A percentile compares a stretch with the other conserved stretches of the same genome.
These are phyloP conservation scores for Mycena polygramma DNA, from an alignment of 768 basidiomycete genomes.

Conservation along the genomic window DNA sequence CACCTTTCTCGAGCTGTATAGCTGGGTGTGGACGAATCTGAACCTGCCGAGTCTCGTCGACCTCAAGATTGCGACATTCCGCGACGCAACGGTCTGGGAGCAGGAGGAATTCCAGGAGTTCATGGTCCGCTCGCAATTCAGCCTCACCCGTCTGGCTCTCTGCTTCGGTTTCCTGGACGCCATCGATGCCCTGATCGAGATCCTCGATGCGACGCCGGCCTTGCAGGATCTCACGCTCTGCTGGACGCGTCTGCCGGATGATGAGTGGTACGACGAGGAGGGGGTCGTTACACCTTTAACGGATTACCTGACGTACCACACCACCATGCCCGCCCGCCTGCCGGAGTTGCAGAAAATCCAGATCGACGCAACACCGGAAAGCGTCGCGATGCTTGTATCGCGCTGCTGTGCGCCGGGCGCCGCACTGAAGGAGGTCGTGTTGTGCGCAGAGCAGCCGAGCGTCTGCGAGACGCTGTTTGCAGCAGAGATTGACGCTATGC, in stretches of 20 bases:
- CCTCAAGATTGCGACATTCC: slow-evolving; percentile 15
- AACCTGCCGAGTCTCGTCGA: slow-evolving; percentile 4
- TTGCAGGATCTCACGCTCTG: slow-evolving; percentile 4
- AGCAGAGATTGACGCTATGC: not conserved
- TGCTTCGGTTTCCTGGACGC: slow-evolving; percentile 4
- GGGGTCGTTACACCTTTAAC: not conserved
- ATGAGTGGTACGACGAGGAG: not conserved
- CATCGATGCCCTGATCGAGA: not conserved
- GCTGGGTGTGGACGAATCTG: slow-evolving; percentile 13
- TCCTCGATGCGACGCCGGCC: slow-evolving; percentile 1
- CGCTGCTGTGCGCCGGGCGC: not conserved
- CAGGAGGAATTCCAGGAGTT: slow-evolving; percentile 8
- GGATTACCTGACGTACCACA: not conserved
- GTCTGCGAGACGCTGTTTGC: slow-evolving; percentile 9
- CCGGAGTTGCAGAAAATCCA: not conserved
- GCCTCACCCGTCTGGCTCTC: not conserved
- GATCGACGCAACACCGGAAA: slow-evolving; percentile 4
- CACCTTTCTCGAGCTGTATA: slow-evolving; percentile 10
- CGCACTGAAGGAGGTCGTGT: not conserved
- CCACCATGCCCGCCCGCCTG: not conserved
- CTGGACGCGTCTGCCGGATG: slow-evolving; percentile 4
- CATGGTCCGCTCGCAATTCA: slow-evolving; percentile 6
- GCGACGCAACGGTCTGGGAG: not conserved
- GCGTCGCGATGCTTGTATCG: slow-evolving; percentile 8
- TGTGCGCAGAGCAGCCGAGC: slow-evolving; percentile 15